A percentile compares a stretch with the other conserved stretches of the same genome.
Evolutionary conservation across 179 eudicot species (phyloP).

Genomic region (Beta macrorhiza): DNA sequence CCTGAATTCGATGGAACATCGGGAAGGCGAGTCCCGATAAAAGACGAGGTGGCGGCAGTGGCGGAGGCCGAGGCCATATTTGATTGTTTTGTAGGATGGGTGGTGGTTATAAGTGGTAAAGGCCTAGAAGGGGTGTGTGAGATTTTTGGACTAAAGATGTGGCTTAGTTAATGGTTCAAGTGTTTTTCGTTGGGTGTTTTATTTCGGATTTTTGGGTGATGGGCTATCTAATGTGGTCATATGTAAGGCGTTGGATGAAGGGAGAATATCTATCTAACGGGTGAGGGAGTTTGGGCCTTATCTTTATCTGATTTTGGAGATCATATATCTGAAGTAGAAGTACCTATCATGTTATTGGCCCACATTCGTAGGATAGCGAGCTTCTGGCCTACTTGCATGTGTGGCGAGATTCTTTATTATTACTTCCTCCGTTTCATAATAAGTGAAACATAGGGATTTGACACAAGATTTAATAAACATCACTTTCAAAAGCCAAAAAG

Average conservation of each 20-base stretch:
- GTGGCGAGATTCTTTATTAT: no score
- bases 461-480: rapidly evolving
- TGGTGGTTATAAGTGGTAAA: not conserved
- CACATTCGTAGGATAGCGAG: not conserved
- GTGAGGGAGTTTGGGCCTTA: conserved; percentile 47
- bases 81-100: not conserved
- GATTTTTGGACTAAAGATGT: not conserved
- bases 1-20: conserved; percentile 44
- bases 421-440: no score
- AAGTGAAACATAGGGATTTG: no score
- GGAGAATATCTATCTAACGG: conserved; percentile 69
- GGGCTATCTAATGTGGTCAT: conserved; percentile 42
- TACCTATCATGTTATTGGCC: conserved; percentile 12
- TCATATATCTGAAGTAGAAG: not conserved
- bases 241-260: conserved; percentile 49
- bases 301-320: conserved; percentile 50
- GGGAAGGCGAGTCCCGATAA: conserved; percentile 68
- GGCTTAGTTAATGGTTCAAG: conserved; percentile 9
- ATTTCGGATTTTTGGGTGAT: conserved; percentile 23
- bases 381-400: no score
- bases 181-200: conserved; percentile 28
- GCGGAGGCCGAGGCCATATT: conserved; percentile 42
- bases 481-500: no score
- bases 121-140: conserved; percentile 17
- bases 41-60: conserved; percentile 65